These are phyloP conservation scores for Psidium friedrichsthalianum DNA, from an alignment of 345 rosid species.

Conservation along the genomic window DNA sequence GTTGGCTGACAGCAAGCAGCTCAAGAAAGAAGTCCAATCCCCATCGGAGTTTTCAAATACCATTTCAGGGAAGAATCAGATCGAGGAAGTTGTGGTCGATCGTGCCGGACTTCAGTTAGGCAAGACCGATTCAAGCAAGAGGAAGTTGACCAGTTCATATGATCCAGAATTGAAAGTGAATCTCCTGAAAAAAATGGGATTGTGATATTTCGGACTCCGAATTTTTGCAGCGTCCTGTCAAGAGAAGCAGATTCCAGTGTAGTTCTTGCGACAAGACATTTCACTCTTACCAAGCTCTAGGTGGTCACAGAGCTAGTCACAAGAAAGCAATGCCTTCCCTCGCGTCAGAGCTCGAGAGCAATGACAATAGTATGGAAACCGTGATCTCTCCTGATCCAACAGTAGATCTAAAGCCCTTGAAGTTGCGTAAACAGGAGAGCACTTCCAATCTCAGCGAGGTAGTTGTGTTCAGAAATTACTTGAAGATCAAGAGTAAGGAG, in stretches of 20 bases:
- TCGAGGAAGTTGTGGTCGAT: neutral
- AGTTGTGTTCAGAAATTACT: slow-evolving; percentile 5
- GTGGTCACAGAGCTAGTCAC: slow-evolving; percentile 78
- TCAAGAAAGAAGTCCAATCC: neutral
- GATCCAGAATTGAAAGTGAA: slow-evolving; percentile 11
- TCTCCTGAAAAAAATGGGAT: slow-evolving; percentile 1
- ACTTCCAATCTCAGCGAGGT: neutral
- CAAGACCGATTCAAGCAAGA: slow-evolving; percentile 1
- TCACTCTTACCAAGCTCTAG: slow-evolving; percentile 68
- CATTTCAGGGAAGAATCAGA: neutral
- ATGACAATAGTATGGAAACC: slow-evolving; percentile 15
- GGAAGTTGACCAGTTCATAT: slow-evolving; percentile 1
- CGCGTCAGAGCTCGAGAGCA: slow-evolving; percentile 11
- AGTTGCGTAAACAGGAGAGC: neutral
- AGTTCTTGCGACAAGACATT: slow-evolving; percentile 52
- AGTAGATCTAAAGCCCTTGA: slow-evolving; percentile 4
- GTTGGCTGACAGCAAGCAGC: neutral
- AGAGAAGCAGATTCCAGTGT: slow-evolving; percentile 45
- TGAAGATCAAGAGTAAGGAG: slow-evolving; percentile 15
- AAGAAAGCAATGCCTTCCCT: slow-evolving; percentile 24
- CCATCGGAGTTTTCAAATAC: neutral
- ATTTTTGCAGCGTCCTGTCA: slow-evolving; percentile 2
- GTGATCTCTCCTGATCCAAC: slow-evolving; percentile 9
- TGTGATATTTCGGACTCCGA: slow-evolving; percentile 5
- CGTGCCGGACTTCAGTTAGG: neutral